Conservation (phyloP, 2,329 filamentous ascomycete species). For the Pochonia chlamydosporia region DNA sequence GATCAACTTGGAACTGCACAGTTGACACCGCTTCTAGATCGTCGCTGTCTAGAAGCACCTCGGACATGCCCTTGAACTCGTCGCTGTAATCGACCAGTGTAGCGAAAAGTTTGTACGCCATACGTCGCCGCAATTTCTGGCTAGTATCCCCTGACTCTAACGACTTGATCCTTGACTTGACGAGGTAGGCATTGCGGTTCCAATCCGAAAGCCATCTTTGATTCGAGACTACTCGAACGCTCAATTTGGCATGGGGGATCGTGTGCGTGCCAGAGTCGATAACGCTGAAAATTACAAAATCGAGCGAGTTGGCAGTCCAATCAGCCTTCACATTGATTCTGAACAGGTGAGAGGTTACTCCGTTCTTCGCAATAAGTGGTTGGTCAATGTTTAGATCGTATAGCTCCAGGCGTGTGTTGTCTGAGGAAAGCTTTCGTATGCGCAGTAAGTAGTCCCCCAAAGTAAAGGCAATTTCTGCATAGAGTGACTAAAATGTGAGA, state of each 20-base stretch:
- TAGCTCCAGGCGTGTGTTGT: conserved; percentile 57
- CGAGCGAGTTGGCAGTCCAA: conserved; percentile 36
- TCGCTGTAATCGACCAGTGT: conserved; percentile 8
- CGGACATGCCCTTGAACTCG: conserved; percentile 6
- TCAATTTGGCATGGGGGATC: not conserved
- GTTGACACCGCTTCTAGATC: not conserved
- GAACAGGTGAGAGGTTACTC: conserved; percentile 23
- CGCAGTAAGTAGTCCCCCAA: conserved; percentile 58
- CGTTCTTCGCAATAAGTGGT: conserved; percentile 19
- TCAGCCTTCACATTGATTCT: conserved; percentile 31
- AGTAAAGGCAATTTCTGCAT: conserved; percentile 61
- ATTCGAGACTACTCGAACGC: not conserved
- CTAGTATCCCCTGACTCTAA: conserved; percentile 29
- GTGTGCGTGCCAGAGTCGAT: not conserved
- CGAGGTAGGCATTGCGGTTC: conserved; percentile 41
- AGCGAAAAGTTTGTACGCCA: conserved; percentile 11
- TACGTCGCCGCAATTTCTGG: not conserved
- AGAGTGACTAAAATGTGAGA: conserved; percentile 8
- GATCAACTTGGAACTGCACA: not conserved
- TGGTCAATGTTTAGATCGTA: conserved; percentile 63
- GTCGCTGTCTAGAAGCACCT: conserved; percentile 4
- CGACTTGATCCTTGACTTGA: conserved; percentile 55
- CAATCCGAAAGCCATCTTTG: conserved; percentile 12
- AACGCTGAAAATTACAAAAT: conserved; percentile 25
- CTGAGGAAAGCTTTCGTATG: conserved; percentile 49